These are phyloP conservation scores for Asterophora parasitica DNA, from an alignment of 768 basidiomycete species.

Conservation along the genomic window DNA sequence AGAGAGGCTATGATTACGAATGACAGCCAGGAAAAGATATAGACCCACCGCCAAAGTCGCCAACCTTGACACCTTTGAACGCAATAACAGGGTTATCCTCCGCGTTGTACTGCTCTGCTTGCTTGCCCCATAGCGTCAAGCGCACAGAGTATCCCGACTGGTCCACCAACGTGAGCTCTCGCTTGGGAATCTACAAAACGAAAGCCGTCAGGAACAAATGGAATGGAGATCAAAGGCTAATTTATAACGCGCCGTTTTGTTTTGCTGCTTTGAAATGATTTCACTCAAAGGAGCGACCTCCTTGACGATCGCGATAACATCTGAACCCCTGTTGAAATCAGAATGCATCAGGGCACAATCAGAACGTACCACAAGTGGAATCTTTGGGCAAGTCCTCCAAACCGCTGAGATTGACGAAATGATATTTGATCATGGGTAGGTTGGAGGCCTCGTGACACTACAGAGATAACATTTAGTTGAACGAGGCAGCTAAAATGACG, in stretches of 20 bases:
- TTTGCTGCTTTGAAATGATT: conserved; percentile 71
- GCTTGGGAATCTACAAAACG: conserved; percentile 65
- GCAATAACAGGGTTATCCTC: conserved; percentile 71
- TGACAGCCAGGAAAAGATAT: neutral
- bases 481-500: neutral
- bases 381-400: conserved; percentile 72
- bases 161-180: conserved; percentile 88
- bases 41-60: conserved; percentile 76
- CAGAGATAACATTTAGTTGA: conserved; percentile 5
- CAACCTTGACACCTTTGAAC: conserved; percentile 90
- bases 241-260: conserved; percentile 48
- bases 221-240: conserved; percentile 1
- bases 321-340: conserved; percentile 34
- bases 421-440: conserved; percentile 81
- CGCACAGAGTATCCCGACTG: conserved; percentile 71
- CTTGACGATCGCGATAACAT: conserved; percentile 85
- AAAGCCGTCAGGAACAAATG: conserved; percentile 1
- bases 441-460: conserved; percentile 78
- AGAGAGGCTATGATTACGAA: conserved; percentile 9
- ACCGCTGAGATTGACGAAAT: conserved; percentile 62
- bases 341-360: conserved; percentile 2
- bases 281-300: conserved; percentile 65
- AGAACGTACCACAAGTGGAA: conserved; percentile 70
- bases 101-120: conserved; percentile 75
- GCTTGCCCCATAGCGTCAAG: conserved; percentile 93